A percentile compares a stretch with the other conserved stretches of the same genome.
phyloP scores from a whole-genome alignment of 768 basidiomycete genomes.

The Tylopilus intermedius region DNA sequence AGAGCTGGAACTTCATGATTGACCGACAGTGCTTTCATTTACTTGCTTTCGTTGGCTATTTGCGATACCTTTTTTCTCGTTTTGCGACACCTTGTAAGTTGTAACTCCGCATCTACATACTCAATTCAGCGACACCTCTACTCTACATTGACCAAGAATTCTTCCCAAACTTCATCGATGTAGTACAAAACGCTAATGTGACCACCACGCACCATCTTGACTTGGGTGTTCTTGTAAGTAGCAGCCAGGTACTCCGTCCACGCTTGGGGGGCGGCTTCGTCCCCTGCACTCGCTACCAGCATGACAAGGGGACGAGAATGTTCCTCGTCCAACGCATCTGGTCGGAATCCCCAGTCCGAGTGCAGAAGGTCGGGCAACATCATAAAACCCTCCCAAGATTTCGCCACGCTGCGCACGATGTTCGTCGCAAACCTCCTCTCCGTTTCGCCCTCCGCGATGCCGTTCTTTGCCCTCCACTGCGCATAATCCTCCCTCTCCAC shows the following conservation, averaged over 20 bases:
- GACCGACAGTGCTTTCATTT: conserved; percentile 29
- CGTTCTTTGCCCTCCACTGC: conserved; percentile 39
- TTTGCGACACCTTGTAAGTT: conserved; percentile 13
- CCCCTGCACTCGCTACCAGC: conserved; percentile 40
- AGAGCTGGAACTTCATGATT: conserved; percentile 70
- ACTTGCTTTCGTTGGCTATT: conserved; percentile 11
- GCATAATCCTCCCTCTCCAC: conserved; percentile 30
- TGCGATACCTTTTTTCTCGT: conserved; percentile 15
- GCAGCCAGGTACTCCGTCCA: conserved; percentile 49
- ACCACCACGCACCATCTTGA: conserved; percentile 43
- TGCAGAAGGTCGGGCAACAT: conserved; percentile 40
- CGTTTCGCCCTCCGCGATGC: conserved; percentile 39
- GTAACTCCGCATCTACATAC: conserved; percentile 1
- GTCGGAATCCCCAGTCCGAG: conserved; percentile 48
- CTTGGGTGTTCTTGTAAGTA: conserved; percentile 40
- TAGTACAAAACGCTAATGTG: conserved; percentile 45
- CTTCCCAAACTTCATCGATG: conserved; percentile 43
- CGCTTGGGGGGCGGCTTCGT: conserved; percentile 36
- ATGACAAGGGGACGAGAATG: conserved; percentile 43
- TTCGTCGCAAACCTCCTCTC: conserved; percentile 40
- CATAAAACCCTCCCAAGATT: conserved; percentile 50
- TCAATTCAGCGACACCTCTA: conserved; percentile 8
- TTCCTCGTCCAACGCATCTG: conserved; percentile 39
- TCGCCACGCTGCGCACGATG: conserved; percentile 43
- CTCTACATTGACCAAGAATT: conserved; percentile 20